phyloP scores from a whole-genome alignment of 352 stramenopile genomes.

The Phytophthora meadii region DNA sequence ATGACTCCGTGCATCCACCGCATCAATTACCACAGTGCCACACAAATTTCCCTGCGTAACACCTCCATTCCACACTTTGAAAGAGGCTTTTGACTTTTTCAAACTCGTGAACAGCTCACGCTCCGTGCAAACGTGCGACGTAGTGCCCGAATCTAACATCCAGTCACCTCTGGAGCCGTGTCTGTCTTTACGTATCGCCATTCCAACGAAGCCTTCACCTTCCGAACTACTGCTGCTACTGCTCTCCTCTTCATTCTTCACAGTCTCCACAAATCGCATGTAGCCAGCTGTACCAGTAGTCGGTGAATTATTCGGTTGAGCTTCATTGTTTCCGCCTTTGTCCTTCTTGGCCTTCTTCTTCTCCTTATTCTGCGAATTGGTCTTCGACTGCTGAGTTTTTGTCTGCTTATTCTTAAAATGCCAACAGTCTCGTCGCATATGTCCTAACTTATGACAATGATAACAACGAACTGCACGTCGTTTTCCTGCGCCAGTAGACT shows the following conservation, averaged over 20 bases:
- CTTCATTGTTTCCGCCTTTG: too few relatives aligned
- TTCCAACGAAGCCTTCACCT: not conserved
- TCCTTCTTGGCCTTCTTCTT: too few relatives aligned
- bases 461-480: slow-evolving; percentile 7
- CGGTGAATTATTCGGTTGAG: not conserved
- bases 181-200: not conserved
- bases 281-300: not conserved
- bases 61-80: not conserved
- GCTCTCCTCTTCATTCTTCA: too few relatives aligned
- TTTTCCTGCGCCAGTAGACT: not conserved
- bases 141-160: too few relatives aligned
- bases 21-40: not conserved
- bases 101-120: too few relatives aligned
- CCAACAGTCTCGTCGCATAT: slow-evolving; percentile 1
- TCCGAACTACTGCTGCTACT: slow-evolving; percentile 9
- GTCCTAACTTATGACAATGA: not conserved
- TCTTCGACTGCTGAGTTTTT: too few relatives aligned
- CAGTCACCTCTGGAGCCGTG: not conserved
- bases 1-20: not conserved
- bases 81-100: too few relatives aligned
- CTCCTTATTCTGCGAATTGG: too few relatives aligned
- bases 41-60: slow-evolving; percentile 2
- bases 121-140: too few relatives aligned
- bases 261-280: slow-evolving; percentile 1
- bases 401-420: slow-evolving; percentile 8